These are phyloP conservation scores for Atkinsonella hypoxylon DNA, from an alignment of 2,329 filamentous ascomycete genomes.

Conservation along the genomic window DNA sequence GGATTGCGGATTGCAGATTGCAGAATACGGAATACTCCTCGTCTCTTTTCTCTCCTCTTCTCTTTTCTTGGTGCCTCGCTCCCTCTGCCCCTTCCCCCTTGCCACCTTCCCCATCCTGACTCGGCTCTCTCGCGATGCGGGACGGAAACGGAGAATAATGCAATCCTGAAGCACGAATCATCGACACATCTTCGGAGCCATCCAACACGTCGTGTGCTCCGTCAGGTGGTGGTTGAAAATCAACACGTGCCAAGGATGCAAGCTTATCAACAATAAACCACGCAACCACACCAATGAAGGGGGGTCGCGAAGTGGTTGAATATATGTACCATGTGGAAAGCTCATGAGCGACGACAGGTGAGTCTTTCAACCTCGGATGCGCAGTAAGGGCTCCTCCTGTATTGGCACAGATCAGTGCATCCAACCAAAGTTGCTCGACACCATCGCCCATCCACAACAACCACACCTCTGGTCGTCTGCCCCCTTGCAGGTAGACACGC, in stretches of 20 bases:
- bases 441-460: background rate
- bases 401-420: background rate
- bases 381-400: background rate
- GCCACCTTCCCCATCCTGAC: background rate
- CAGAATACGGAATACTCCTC: background rate
- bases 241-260: no score
- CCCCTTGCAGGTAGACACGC: background rate
- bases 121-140: background rate
- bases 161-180: background rate
- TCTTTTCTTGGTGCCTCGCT: background rate
- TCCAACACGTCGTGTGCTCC: background rate
- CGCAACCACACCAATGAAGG: background rate
- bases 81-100: background rate
- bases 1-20: no score
- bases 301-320: background rate
- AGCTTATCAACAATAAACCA: background rate
- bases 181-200: background rate
- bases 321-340: background rate
- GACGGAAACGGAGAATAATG: background rate
- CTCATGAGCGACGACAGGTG: background rate
- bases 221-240: background rate
- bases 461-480: background rate
- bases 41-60: background rate
- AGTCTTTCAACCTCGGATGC: background rate
- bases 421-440: background rate